Percentiles rank a stretch among this genome's conserved stretches.
These are phyloP conservation scores for Tubosaeta brunneosetosa DNA, from an alignment of 768 basidiomycete species.

Conservation along the genomic window DNA sequence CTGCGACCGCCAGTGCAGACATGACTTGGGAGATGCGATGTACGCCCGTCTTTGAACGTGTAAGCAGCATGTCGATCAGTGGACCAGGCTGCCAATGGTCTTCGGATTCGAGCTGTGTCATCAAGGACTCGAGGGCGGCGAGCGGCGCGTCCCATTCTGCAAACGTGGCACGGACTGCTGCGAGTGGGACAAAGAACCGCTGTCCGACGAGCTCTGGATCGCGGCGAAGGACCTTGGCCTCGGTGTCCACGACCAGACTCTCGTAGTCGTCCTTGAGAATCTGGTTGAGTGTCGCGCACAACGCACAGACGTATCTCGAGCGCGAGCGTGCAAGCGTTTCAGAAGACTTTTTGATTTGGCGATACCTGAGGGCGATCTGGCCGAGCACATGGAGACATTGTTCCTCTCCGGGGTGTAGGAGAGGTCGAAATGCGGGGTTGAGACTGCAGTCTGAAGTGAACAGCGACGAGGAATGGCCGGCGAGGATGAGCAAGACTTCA, in stretches of 20 bases:
- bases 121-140: conserved; percentile 59
- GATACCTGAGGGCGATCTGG: conserved; percentile 69
- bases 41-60: conserved; percentile 72
- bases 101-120: conserved; percentile 56
- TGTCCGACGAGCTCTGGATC: conserved; percentile 75
- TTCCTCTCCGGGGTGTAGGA: conserved; percentile 87
- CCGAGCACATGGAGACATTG: conserved; percentile 81
- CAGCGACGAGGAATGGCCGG: conserved; percentile 83
- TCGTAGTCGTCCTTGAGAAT: conserved; percentile 81
- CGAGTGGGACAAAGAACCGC: conserved; percentile 77
- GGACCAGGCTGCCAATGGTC: conserved; percentile 62
- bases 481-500: conserved; percentile 80
- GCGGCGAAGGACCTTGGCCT: conserved; percentile 69
- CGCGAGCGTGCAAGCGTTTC: conserved; percentile 47
- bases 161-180: conserved; percentile 77
- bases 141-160: conserved; percentile 87
- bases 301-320: conserved; percentile 75
- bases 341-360: conserved; percentile 61
- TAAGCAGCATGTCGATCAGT: conserved; percentile 73
- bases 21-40: conserved; percentile 71
- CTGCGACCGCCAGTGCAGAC: conserved; percentile 62
- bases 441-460: conserved; percentile 59
- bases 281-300: conserved; percentile 67
- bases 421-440: conserved; percentile 58
- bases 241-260: conserved; percentile 70